Evolutionary conservation across 2,329 filamentous ascomycete genomes (phyloP).

Genomic region (Trichophaea hybrida): DNA sequence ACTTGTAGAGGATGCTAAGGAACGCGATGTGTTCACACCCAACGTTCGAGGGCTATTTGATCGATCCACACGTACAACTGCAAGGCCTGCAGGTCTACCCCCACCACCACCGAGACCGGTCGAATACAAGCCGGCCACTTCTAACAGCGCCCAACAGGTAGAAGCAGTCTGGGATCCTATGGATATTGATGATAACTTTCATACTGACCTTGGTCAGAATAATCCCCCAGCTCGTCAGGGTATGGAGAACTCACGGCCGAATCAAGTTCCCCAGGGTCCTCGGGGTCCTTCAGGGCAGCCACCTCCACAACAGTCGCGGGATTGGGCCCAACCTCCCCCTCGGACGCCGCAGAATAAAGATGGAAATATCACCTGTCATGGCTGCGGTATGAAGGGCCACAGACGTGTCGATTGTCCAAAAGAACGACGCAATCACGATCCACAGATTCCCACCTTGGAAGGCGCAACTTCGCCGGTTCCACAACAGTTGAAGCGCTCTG

Average conservation of each 20-base stretch:
- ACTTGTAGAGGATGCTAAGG: conserved; percentile 66
- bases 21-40: conserved; percentile 60
- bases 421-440: not conserved
- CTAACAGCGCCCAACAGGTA: not conserved
- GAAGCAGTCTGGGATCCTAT: conserved; percentile 32
- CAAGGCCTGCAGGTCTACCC: not conserved
- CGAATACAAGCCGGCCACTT: not conserved
- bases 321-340: conserved; percentile 26
- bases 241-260: not conserved
- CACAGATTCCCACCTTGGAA: not conserved
- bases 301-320: conserved; percentile 23
- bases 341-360: conserved; percentile 7
- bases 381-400: conserved; percentile 12
- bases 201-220: no score
- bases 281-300: not conserved
- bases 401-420: conserved; percentile 8
- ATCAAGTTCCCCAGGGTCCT: not conserved
- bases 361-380: conserved; percentile 1
- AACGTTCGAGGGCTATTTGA: conserved; percentile 43
- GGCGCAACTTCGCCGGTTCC: not conserved
- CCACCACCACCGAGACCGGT: not conserved
- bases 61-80: conserved; percentile 31
- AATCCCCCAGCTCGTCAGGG: not conserved
- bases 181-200: conserved; percentile 28
- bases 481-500: not conserved